Evolutionary conservation across 305 asterid genomes (phyloP), one percentile per base, ranked within the genome.

Genomic region (Caryopteris hybrid): DNA sequence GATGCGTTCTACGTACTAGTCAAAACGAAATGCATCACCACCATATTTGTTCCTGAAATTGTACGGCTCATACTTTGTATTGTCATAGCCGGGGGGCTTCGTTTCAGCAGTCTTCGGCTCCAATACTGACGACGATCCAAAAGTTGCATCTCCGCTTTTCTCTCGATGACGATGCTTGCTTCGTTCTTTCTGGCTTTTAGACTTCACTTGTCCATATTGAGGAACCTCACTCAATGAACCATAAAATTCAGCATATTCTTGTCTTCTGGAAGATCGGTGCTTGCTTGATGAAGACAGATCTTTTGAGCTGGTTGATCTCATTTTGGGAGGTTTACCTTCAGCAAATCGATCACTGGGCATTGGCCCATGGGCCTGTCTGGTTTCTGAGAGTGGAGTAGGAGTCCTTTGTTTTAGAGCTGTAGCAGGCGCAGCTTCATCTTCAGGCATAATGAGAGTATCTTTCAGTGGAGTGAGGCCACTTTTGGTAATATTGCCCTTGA

Each of bases 191-290:
- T 84, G 94, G 83, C 84, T 84, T 77, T 88, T 93, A 2, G 92
- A 69, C 70, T 86, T 84, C 46, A 72, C 87, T 48, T 85, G 97
- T 25, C 70, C 80, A 17, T 43, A 64, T 14, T 85, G 82, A 68
- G 95, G 82, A 68, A 94, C 84, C 61, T 46, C 81, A 73, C 83
- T 95, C 14, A 86, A 61, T 0, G 92, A 79, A 34, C 91, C 91
- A 61, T 83, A 94, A 67, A 79, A 94, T 63, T 86, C 96, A 7
- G 93, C 84, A 65, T 72, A 87, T 55, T 91, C 97, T 45, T 86
- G 93, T 70, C 91, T 83, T 78, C 88, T 86, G 17, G 97, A 88
- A 64, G 96, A 91, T 59, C 94, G 76, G 79, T 88, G 96, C 84
- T 89, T 91, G 85, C 70, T 86, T 6, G 95, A 76, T 46, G 76